A percentile compares a stretch with the other conserved stretches of the same genome.
Evolutionary conservation across 1,284 basidiomycete species (phyloP).

Genomic region (Cutaneotrichosporon cutaneum): DNA sequence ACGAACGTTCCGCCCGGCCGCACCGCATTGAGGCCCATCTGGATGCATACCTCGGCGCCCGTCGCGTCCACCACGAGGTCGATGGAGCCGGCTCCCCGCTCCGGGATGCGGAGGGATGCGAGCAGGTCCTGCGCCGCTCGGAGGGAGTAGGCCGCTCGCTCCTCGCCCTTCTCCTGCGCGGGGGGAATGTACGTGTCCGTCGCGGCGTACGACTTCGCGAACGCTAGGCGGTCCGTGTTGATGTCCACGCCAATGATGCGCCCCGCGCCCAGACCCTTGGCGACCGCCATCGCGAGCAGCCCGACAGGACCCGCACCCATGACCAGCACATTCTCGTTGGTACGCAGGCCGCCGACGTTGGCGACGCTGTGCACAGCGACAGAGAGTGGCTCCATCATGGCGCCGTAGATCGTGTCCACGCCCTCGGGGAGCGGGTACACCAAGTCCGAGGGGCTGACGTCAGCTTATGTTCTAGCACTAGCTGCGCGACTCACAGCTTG

Average conservation of each 20-base stretch:
- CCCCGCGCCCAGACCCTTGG: constrained; percentile 79
- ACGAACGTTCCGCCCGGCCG: constrained; percentile 56
- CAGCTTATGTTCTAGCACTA: background rate
- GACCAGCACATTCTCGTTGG: constrained; percentile 71
- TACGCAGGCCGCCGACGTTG: constrained; percentile 69
- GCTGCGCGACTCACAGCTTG: constrained; percentile 42
- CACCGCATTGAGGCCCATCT: constrained; percentile 60
- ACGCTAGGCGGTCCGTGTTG: constrained; percentile 73
- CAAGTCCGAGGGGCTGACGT: constrained; percentile 36
- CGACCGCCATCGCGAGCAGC: constrained; percentile 86
- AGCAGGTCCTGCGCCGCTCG: constrained; percentile 55
- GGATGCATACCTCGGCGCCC: constrained; percentile 64
- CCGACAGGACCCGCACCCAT: constrained; percentile 91
- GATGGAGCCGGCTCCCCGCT: constrained; percentile 56
- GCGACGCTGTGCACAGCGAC: constrained; percentile 87
- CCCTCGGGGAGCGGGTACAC: constrained; percentile 51
- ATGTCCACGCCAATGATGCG: constrained; percentile 82
- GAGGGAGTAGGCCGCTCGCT: constrained; percentile 59
- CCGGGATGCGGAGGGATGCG: constrained; percentile 52
- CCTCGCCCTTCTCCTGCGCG: constrained; percentile 31
- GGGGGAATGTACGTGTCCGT: constrained; percentile 69
- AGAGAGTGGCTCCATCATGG: constrained; percentile 85
- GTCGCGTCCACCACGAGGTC: constrained; percentile 63
- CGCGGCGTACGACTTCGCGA: constrained; percentile 84
- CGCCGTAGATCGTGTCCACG: constrained; percentile 54